Conservation (phyloP, 2,329 filamentous ascomycete genomes). For the Fusarium humuli region DNA sequence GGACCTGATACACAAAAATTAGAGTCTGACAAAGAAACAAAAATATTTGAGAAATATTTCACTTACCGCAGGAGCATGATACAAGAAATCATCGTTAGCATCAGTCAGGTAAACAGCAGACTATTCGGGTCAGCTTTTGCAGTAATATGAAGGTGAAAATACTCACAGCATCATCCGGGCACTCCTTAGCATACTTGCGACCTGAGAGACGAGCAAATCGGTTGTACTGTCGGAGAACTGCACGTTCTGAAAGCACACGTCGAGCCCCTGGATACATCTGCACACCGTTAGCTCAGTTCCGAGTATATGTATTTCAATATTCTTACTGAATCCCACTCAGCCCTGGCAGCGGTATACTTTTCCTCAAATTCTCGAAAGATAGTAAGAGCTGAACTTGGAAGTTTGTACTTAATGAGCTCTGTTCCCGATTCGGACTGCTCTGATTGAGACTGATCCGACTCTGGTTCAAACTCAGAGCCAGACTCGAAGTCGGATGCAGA, state of each 20-base stretch:
- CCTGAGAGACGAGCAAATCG: slow-evolving; percentile 11
- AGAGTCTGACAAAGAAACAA: background rate
- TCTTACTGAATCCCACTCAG: background rate
- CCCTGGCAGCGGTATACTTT: background rate
- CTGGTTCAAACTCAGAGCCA: background rate
- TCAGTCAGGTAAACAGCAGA: background rate
- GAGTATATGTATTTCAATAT: background rate
- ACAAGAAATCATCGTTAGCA: slow-evolving; percentile 3
- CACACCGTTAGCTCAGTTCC: background rate
- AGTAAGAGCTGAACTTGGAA: slow-evolving; percentile 22
- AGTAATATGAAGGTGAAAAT: background rate
- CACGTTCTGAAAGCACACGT: slow-evolving; percentile 3
- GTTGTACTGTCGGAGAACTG: slow-evolving; percentile 4
- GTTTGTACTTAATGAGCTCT: slow-evolving; percentile 6
- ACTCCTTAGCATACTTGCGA: slow-evolving; percentile 6
- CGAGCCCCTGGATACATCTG: background rate
- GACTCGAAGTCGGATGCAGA: background rate
- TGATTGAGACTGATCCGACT: background rate
- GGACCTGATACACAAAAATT: background rate
- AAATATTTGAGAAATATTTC: background rate
- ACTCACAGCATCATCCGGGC: slow-evolving; percentile 7
- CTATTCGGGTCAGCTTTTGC: background rate
- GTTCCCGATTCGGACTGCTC: background rate
- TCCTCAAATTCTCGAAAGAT: slow-evolving; percentile 1
- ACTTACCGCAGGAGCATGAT: slow-evolving; percentile 26